These are phyloP conservation scores for Paramecium tetraurelia DNA, from an alignment of 73 alveolate species.

Conservation along the genomic window DNA sequence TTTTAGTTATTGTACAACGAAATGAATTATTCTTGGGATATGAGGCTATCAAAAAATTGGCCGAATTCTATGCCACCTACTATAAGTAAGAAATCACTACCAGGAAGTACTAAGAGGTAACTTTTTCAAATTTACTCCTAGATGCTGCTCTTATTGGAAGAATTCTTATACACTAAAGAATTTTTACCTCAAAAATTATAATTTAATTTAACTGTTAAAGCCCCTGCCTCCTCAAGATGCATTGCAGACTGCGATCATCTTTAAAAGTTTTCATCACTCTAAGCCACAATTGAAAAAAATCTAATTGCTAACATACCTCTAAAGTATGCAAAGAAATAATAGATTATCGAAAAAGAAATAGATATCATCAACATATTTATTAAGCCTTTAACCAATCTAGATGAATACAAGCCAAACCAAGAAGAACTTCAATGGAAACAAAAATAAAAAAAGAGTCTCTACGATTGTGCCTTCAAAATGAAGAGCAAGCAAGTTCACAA, in stretches of 20 bases:
- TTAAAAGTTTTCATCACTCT: neutral
- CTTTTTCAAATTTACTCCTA: neutral
- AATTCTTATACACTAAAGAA: conserved; percentile 26
- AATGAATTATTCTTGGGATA: conserved; percentile 37
- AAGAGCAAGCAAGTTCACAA: conserved; percentile 12
- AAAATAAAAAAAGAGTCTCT: neutral
- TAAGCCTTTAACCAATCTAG: neutral
- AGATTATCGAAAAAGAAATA: neutral
- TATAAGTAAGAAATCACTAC: conserved; percentile 6
- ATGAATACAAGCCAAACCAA: neutral
- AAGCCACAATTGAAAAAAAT: conserved; percentile 15
- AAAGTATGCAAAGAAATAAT: conserved; percentile 21
- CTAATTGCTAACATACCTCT: conserved; percentile 37
- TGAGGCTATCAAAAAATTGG: conserved; percentile 8
- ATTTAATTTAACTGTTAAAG: neutral
- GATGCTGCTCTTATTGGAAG: conserved; percentile 14
- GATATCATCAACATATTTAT: neutral
- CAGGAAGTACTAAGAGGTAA: conserved; percentile 16
- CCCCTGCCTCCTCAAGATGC: neutral
- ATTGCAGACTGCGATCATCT: conserved; percentile 47
- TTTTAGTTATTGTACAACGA: conserved; percentile 20
- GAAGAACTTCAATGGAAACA: conserved; percentile 10
- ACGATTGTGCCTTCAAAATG: conserved; percentile 42
- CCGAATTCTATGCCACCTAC: neutral
- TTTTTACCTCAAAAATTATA: neutral